Evolutionary conservation across 306 rosid genomes (phyloP).

Genomic region (Castanopsis chinensis): DNA sequence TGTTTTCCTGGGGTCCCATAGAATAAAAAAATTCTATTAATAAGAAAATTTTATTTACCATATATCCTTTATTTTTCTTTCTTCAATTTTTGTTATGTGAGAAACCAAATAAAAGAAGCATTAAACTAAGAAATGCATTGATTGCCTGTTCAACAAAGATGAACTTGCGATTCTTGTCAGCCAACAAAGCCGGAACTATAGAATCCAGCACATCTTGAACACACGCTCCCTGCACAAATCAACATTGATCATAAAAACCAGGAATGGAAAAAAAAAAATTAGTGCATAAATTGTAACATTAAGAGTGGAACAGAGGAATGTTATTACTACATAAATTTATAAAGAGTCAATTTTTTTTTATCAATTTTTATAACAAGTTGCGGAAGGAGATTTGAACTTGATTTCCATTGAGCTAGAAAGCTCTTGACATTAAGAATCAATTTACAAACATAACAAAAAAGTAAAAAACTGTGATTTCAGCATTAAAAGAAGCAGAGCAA

Average conservation of each 20-base stretch:
- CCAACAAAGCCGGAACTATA: constrained; percentile 47
- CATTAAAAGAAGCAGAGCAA: no score
- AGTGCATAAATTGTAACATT: not conserved
- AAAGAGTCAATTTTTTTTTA: no score
- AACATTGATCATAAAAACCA: not conserved
- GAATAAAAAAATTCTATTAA: no score
- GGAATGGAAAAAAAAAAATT: not conserved
- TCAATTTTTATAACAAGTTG: no score
- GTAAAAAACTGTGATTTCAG: no score
- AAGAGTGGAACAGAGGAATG: not conserved
- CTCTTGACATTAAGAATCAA: not conserved
- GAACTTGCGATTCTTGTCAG: constrained; percentile 76
- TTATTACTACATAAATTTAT: no score
- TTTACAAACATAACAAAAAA: not conserved
- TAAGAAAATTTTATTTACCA: no score
- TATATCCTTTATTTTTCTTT: not conserved
- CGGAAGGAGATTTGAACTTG: no score
- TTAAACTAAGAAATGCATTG: not conserved
- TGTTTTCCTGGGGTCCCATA: no score
- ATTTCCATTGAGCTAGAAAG: no score
- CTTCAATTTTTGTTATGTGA: not conserved
- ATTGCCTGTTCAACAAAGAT: constrained; percentile 78
- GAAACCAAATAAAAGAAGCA: not conserved
- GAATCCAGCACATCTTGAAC: constrained; percentile 67
- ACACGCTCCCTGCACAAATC: constrained; percentile 57